Base-by-base conservation (phyloP, 2,329 filamentous ascomycete genomes). In the Lasiodiplodia theobromae region DNA sequence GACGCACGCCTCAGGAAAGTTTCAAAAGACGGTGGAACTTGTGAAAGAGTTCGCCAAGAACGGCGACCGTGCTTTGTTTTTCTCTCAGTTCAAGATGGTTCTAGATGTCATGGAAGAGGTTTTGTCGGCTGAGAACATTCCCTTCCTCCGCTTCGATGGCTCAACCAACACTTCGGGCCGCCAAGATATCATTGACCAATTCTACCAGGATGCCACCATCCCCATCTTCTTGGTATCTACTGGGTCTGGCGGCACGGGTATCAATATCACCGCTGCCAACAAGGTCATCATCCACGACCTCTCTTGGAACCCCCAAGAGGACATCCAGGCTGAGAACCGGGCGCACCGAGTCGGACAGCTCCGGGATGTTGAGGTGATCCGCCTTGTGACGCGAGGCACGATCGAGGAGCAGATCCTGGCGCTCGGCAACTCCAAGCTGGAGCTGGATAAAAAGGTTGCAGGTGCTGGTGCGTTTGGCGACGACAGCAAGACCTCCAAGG, bases 241-340 rank as follows among this genome's bases (percentile, higher is more conserved):
- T 0, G 95, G 94, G 70, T 94, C 95, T 0, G 96, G 96, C 65
- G 96, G 96, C n/a, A 96, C 95, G 0, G 96, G 96, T 51, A 96
- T 99, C 82, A 99, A 99, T 79, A 82, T 99, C 67, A 96, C 95
- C 8, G 92, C 92, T 44, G 96, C 96, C 4, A 98, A 98, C 83
- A 98, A 97, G 81, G 95, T 99, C 73, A 89, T 99, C 80, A 96
- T 99, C 75, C 97, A 98, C 78, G 96, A 99, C 80, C 92, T 92
- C 71, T 93, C 91, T n/a, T 97, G 97, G 82, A 99, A 99, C 74
- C 96, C 96, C 0, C 96, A 99, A 77, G 95, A 98, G 73, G 96
- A 99, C 77, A 90, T 97, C n/a, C 96, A 99, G 79, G 96, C 96
- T 0, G 96, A 98, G 83, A 98, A 99, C 78, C 90, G 96, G 21